phyloP scores from a whole-genome alignment of 345 rosid genomes.

The Eucalyptus rudis region DNA sequence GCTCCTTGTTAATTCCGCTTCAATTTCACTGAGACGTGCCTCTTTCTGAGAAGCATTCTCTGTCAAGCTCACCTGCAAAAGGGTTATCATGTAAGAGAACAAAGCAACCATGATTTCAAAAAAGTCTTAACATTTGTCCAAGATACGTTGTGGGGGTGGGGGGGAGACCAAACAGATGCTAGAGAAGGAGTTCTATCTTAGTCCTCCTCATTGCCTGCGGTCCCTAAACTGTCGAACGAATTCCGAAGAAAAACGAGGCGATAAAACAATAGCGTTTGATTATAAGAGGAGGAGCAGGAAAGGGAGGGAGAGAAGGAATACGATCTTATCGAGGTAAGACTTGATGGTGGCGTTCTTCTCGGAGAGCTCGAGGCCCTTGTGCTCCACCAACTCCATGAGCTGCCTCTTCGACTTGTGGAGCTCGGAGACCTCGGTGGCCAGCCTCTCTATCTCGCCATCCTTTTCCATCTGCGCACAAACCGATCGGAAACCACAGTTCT shows the following conservation, averaged over 20 bases:
- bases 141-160: too few species aligned
- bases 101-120: neutral
- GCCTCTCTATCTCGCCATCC: slow-evolving; percentile 78
- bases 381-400: slow-evolving; percentile 71
- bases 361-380: slow-evolving; percentile 60
- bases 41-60: slow-evolving; percentile 55
- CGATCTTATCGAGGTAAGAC: slow-evolving; percentile 77
- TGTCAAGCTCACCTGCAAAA: slow-evolving; percentile 53
- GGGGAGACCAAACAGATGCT: too few species aligned
- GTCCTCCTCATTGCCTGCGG: neutral
- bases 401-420: slow-evolving; percentile 81
- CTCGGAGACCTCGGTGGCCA: slow-evolving; percentile 54
- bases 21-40: slow-evolving; percentile 47
- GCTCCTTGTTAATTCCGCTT: slow-evolving; percentile 55
- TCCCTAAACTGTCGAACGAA: neutral
- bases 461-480: slow-evolving; percentile 45
- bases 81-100: neutral
- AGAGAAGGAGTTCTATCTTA: too few species aligned
- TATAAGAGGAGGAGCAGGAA: neutral
- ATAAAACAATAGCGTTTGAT: neutral
- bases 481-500: neutral
- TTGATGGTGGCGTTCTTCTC: slow-evolving; percentile 70
- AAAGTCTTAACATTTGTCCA: too few species aligned
- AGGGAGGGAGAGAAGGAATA: slow-evolving; percentile 6
- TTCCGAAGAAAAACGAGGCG: neutral